Base-by-base conservation (phyloP, 305 asterid species). In the Fraxinus velutina region DNA sequence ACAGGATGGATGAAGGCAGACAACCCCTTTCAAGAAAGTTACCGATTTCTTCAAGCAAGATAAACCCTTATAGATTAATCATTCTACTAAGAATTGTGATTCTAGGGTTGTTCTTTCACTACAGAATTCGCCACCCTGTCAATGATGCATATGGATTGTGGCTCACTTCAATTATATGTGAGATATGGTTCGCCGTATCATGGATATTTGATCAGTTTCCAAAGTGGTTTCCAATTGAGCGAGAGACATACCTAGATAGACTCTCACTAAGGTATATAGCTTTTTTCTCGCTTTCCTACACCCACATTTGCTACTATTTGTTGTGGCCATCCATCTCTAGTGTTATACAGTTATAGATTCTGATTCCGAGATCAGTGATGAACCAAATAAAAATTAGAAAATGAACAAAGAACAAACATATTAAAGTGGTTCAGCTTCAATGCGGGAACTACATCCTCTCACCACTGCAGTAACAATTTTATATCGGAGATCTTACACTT, bases 161-260 rank as follows among this genome's bases (percentile, higher is more conserved):
- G 97, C 90, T 92, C 21, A 90, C 93, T 9, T 92, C 97, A 71
- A 86, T 92, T 52, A 91, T 92, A 79, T 92, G 97, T 83, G 97
- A 92, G 88, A 92, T 92, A 85, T 92, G 97, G 97, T 92, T 92
- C 83, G 97, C 93, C 47, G 91, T 89, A 10, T 92, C 97, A 19
- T 92, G 97, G 97, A 89, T 92, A 73, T 89, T 92, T 6, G 97
- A 92, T 82, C 97, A 92, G 86, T 92, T 92, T 37, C 97, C 97
- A 1, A 92, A 92, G 55, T 92, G 97, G 97, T 86, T 75, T 83
- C 97, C 97, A 0, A 89, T 92, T 77, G 89, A 80, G 77, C 92
- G 97, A 10, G 97, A 92, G 88, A 92, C 97, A 7, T 92, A 92
- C 75, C 87, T 92, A 24, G 97, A 92, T 71, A 87, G 97, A 75